A percentile compares a stretch with the other conserved stretches of the same genome.
phyloP scores from a whole-genome alignment of 1,139 yeast species.

The Kurtzmaniella quercitrusa region DNA sequence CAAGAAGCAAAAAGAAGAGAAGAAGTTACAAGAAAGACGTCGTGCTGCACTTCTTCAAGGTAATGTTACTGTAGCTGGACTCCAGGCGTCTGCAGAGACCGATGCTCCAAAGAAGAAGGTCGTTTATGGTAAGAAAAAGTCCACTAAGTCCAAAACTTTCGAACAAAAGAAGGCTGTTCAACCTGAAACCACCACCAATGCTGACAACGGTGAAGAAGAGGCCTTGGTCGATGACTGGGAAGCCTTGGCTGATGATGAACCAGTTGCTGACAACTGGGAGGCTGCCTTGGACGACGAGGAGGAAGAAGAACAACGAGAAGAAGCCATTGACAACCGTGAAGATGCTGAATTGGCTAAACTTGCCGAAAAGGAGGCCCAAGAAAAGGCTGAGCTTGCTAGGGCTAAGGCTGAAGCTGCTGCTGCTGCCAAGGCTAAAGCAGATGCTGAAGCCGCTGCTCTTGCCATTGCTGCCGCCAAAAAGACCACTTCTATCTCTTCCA shows the following conservation, averaged over 20 bases:
- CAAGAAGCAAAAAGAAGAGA: slow-evolving; percentile 93
- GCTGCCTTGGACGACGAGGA: slow-evolving; percentile 27
- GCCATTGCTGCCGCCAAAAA: slow-evolving; percentile 17
- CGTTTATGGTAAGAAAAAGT: slow-evolving; percentile 73
- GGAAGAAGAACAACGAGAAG: slow-evolving; percentile 5
- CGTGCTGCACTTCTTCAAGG: slow-evolving; percentile 81
- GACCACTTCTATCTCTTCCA: slow-evolving; percentile 18
- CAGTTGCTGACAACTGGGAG: slow-evolving; percentile 45
- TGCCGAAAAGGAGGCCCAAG: slow-evolving; percentile 17
- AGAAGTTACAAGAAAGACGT: slow-evolving; percentile 81
- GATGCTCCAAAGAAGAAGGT: slow-evolving; percentile 57
- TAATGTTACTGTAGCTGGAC: slow-evolving; percentile 71
- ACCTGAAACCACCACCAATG: background rate
- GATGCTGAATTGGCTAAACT: slow-evolving; percentile 10
- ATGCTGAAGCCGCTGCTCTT: slow-evolving; percentile 20
- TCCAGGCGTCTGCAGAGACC: slow-evolving; percentile 33
- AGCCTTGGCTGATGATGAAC: slow-evolving; percentile 52
- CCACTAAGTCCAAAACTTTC: slow-evolving; percentile 37
- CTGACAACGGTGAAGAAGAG: slow-evolving; percentile 42
- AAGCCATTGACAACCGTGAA: slow-evolving; percentile 11
- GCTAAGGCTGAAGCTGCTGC: slow-evolving; percentile 13
- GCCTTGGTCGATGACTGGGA: slow-evolving; percentile 66
- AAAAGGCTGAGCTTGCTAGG: slow-evolving; percentile 18
- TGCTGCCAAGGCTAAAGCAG: slow-evolving; percentile 18
- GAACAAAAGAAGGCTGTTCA: slow-evolving; percentile 18